These are phyloP conservation scores for Blastocystis sp. DNA, from an alignment of 352 stramenopile species.

Conservation along the genomic window DNA sequence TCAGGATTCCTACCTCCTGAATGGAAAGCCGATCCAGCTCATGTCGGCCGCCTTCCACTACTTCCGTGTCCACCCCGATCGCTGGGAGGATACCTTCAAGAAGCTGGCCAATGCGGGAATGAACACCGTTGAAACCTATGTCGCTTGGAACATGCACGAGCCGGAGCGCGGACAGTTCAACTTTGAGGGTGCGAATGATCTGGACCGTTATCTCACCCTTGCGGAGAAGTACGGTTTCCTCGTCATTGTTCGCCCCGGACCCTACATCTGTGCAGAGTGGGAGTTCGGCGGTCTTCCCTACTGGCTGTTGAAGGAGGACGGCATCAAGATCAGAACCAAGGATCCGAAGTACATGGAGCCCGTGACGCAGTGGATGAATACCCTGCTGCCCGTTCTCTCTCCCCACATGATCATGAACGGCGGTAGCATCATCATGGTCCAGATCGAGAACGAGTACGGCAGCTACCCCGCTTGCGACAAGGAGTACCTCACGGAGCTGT, in stretches of 20 bases:
- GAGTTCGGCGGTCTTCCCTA: slow-evolving; percentile 76
- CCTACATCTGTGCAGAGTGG: slow-evolving; percentile 78
- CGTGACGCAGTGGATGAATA: slow-evolving; percentile 72
- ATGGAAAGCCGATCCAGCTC: slow-evolving; percentile 52
- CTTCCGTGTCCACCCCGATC: slow-evolving; percentile 64
- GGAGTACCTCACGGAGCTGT: slow-evolving; percentile 70
- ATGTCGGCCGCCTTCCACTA: slow-evolving; percentile 70
- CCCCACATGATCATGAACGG: slow-evolving; percentile 74
- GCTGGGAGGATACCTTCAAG: slow-evolving; percentile 70
- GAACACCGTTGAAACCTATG: slow-evolving; percentile 77
- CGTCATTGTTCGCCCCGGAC: slow-evolving; percentile 76
- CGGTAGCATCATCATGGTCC: slow-evolving; percentile 75
- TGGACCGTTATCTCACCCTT: slow-evolving; percentile 70
- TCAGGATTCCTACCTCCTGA: background rate
- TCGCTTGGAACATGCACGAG: slow-evolving; percentile 76
- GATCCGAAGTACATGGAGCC: slow-evolving; percentile 74
- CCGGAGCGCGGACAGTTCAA: slow-evolving; percentile 70
- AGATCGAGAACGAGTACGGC: slow-evolving; percentile 79
- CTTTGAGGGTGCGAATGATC: slow-evolving; percentile 68
- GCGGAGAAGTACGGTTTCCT: slow-evolving; percentile 72
- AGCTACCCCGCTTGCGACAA: slow-evolving; percentile 68
- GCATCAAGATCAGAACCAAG: slow-evolving; percentile 73
- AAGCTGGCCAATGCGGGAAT: slow-evolving; percentile 71
- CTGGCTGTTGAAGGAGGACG: slow-evolving; percentile 74
- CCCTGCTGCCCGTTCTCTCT: slow-evolving; percentile 72